Percentiles rank a stretch among this genome's conserved stretches.
Evolutionary conservation across 208 protist species (phyloP).

Genomic region (Naegleria lovaniensis): DNA sequence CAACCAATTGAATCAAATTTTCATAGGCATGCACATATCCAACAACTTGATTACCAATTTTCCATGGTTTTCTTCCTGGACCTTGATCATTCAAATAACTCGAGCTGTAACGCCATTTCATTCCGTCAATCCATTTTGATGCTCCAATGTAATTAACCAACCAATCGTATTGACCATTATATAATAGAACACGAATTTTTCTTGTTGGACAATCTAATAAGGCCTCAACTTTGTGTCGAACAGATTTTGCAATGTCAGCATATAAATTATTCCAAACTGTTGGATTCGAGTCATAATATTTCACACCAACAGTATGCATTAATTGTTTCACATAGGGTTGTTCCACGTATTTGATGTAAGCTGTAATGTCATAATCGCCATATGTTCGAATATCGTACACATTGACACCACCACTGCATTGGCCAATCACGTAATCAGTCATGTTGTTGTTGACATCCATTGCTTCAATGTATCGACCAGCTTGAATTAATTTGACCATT

Average conservation of each 20-base stretch:
- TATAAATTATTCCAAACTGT: neutral
- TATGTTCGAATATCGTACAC: neutral
- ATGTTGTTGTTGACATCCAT: neutral
- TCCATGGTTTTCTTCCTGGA: neutral
- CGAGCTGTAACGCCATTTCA: neutral
- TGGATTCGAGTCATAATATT: neutral
- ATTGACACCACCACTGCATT: slow-evolving; percentile 1
- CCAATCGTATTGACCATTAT: slow-evolving; percentile 10
- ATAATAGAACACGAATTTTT: neutral
- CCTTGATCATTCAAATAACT: neutral
- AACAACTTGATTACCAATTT: too few species aligned
- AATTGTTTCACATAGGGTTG: neutral
- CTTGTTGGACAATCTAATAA: neutral
- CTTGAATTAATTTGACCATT: neutral
- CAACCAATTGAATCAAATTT: neutral
- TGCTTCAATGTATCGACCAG: neutral
- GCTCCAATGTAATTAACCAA: neutral
- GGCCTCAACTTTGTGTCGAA: neutral
- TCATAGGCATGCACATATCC: neutral
- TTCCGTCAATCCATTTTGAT: neutral
- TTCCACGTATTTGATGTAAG: neutral
- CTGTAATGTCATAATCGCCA: neutral
- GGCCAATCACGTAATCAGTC: neutral
- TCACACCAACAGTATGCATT: neutral
- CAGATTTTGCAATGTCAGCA: neutral